Evolutionary conservation across 176 grass and related monocot genomes (phyloP), one percentile per base, ranked within the genome.

Genomic region (Juncus inflexus): DNA sequence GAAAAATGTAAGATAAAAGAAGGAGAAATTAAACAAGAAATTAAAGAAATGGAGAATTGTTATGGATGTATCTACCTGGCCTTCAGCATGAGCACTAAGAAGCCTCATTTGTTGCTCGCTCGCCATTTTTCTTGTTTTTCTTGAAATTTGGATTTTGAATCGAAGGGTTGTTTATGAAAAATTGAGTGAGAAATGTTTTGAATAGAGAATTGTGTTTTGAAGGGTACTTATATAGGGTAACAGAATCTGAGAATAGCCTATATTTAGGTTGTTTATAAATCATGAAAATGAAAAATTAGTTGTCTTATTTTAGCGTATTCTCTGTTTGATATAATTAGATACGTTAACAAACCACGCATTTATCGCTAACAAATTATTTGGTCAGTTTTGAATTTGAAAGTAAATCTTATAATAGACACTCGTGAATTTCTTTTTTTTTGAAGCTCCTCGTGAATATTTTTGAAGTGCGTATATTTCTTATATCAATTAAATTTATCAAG

Each of bases 241-340:
- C 19, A 69, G 35, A 41, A 5, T 41, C 40, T 55, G 51, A 69
- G 12, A n/a, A 54, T 19, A 69, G 6, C 1, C 51, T 15, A 56
- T 3, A 40, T 69, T 69, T 69, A 69, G 47, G 51, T 52, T 40
- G 36, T 36, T 69, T 56, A 69, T 52, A 69, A 37, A 38, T 52
- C 19, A 40, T 55, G 15, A 40, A 56, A 69, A 35, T 37, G 35
- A 16, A 69, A 69, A 40, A 15, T 2, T 5, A 15, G 50, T 49
- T 69, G 36, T 52, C 66, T 69, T 69, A 69, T 40, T 69, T 69
- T 66, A 55, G 66, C 36, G 15, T 19, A 6, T 56, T 50, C 28
- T 62, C 11, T 67, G 19, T 28, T 28, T 28, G 19, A 28, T 28
- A 28, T 1, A 28, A 28, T 28, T 28, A 28, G 19, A 28, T 28